phyloP scores from a whole-genome alignment of 495 filamentous ascomycete genomes.

The Penicillium riverlandense region DNA sequence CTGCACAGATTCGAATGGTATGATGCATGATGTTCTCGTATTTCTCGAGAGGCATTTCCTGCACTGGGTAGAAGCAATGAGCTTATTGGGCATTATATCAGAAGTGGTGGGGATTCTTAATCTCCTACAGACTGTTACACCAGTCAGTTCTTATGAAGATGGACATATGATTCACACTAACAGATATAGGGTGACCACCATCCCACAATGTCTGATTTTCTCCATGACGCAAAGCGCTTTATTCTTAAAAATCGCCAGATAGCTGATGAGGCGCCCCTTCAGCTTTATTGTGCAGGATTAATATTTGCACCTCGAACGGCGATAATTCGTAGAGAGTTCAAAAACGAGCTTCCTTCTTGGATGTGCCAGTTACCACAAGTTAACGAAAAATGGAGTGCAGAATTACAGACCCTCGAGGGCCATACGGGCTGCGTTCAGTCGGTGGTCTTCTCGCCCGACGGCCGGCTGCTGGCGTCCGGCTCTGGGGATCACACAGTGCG shows the following conservation, averaged over 20 bases:
- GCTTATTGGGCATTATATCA: conserved; percentile 19
- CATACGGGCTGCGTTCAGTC: no score
- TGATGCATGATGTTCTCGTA: no score
- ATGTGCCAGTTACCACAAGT: conserved; percentile 5
- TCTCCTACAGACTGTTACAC: background rate
- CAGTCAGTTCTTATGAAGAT: background rate
- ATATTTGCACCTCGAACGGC: conserved; percentile 25
- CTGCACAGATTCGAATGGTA: no score
- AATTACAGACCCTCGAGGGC: background rate
- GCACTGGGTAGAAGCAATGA: conserved; percentile 37
- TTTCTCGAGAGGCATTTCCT: conserved; percentile 40
- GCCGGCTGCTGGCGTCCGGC: no score
- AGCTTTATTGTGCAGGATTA: conserved; percentile 18
- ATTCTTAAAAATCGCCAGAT: conserved; percentile 17
- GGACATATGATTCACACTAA: background rate
- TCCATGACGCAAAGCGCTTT: conserved; percentile 15
- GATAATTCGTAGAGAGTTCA: conserved; percentile 14
- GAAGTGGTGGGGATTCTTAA: background rate
- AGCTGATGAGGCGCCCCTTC: conserved; percentile 19
- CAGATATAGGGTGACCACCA: conserved; percentile 2
- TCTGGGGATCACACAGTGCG: no score
- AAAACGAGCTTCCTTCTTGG: conserved; percentile 6
- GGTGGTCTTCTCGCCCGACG: no score
- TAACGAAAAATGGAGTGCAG: conserved; percentile 4
- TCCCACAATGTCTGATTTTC: conserved; percentile 4